Conservation (phyloP, 2,329 filamentous ascomycete genomes). For the Hirsutella thompsonii region DNA sequence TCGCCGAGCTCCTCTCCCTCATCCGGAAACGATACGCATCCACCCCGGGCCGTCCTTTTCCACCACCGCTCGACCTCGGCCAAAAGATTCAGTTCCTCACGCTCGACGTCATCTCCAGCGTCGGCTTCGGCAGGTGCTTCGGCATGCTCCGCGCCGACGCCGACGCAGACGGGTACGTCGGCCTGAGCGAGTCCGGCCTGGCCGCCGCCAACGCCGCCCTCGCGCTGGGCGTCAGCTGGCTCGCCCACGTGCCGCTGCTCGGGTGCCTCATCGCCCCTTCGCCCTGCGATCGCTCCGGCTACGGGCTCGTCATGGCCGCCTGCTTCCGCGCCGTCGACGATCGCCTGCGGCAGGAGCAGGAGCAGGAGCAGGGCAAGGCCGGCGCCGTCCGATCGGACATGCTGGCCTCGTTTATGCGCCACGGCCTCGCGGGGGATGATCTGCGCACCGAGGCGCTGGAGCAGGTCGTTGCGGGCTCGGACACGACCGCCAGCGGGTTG, state of each 20-base stretch:
- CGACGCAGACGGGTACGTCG: constrained; percentile 28
- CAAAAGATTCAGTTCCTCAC: constrained; percentile 35
- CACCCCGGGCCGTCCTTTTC: constrained; percentile 7
- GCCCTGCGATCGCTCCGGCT: too few species aligned
- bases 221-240: constrained; percentile 14
- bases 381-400: too few species aligned
- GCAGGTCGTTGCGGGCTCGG: too few species aligned
- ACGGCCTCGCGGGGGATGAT: too few species aligned
- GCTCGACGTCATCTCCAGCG: constrained; percentile 37
- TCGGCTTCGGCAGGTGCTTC: constrained; percentile 36
- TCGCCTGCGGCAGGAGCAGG: too few species aligned
- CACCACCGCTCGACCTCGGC: constrained; percentile 29
- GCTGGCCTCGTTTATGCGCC: constrained; percentile 13
- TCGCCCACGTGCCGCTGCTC: constrained; percentile 15
- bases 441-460: too few species aligned
- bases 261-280: constrained; percentile 5
- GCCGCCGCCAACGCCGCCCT: constrained; percentile 12
- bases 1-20: constrained; percentile 30
- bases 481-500: constrained; percentile 7
- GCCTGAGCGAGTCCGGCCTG: constrained; percentile 20
- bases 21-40: constrained; percentile 30
- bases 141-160: constrained; percentile 31
- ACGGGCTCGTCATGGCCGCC: too few species aligned
- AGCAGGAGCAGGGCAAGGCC: too few species aligned
- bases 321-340: too few species aligned